Base-by-base conservation (phyloP, 2,329 filamentous ascomycete genomes). In the Xylaria arbuscula region DNA sequence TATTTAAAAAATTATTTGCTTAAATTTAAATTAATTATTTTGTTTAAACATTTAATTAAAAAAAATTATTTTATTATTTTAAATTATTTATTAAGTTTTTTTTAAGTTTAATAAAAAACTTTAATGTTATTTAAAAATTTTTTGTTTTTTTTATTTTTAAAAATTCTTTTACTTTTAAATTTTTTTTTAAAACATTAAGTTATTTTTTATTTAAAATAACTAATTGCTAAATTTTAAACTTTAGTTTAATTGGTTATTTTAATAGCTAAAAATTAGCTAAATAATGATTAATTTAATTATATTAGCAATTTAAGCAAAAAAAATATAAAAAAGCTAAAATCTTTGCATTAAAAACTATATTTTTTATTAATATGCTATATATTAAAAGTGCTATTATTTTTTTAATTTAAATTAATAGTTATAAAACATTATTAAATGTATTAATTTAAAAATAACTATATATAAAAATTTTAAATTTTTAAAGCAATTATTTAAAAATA, bases 331-430 rank as follows among this genome's bases (percentile, higher is more conserved):
- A 53, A 32, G 17, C 3, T 3, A 53, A 53, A 0, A 53, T 53
- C 9, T 34, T 53, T 9, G 1, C 34, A 53, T 28, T 34, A 15
- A 53, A 53, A 32, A 7, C 22, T 53, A 53, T 53, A 32, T 32
- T 53, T 15, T 53, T 53, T 53, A 53, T 53, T 53, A 53, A 53
- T 53, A 53, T 53, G 8, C 8, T 53, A 5, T 53, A 34, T 53
- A 53, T 53, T 53, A 53, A 53, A 34, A 34, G n/a, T 32, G 28
- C 8, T 15, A 15, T 7, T 53, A 53, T 34, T 17, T 53, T 53
- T 53, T 53, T 53, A 53, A 32, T 7, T 53, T 53, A 32, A 32
- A 53, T 15, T 53, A 15, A 53, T 32, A 53, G 5, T 17, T 53
- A 15, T 32, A 53, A 53, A 32, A 53, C 1, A 53, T 53, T 32